Evolutionary conservation across 495 filamentous ascomycete species (phyloP).

Genomic region (Penicillium fimorum): DNA sequence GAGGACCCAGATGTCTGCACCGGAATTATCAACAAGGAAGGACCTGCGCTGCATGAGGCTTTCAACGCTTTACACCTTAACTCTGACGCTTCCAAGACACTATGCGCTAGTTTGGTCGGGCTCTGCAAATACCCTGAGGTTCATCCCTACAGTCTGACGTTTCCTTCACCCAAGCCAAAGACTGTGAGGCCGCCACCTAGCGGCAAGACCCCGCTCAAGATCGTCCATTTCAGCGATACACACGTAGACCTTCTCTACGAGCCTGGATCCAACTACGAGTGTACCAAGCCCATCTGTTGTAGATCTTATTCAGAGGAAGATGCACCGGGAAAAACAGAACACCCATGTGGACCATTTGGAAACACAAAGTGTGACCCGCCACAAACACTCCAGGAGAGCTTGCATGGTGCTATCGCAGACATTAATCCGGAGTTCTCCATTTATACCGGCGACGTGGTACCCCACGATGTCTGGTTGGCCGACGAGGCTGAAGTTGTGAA

Average conservation of each 20-base stretch:
- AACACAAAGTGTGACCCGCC: slow-evolving; percentile 53
- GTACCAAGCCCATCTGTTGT: slow-evolving; percentile 57
- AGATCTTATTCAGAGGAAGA: slow-evolving; percentile 44
- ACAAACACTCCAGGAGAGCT: slow-evolving; percentile 48
- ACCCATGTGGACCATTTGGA: slow-evolving; percentile 49
- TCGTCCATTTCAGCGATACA: slow-evolving; percentile 58
- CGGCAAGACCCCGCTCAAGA: slow-evolving; percentile 43
- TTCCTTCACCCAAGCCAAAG: slow-evolving; percentile 44
- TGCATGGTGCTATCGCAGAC: slow-evolving; percentile 47
- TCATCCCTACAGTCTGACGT: slow-evolving; percentile 38
- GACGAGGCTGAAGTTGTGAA: slow-evolving; percentile 38
- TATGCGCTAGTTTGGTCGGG: slow-evolving; percentile 49
- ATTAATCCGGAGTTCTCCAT: slow-evolving; percentile 30
- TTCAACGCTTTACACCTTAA: slow-evolving; percentile 45
- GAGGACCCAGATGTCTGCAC: slow-evolving; percentile 52
- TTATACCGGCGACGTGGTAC: slow-evolving; percentile 33
- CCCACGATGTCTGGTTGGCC: slow-evolving; percentile 32
- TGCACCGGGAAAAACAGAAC: slow-evolving; percentile 39
- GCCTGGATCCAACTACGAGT: slow-evolving; percentile 48
- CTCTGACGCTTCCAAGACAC: slow-evolving; percentile 47
- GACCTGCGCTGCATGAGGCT: slow-evolving; percentile 47
- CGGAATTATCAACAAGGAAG: slow-evolving; percentile 47
- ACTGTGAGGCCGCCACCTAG: slow-evolving; percentile 42
- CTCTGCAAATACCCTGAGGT: slow-evolving; percentile 50
- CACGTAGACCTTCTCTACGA: slow-evolving; percentile 55